Evolutionary conservation across 2,329 filamentous ascomycete species (phyloP), one percentile per base, ranked within the genome.

Genomic region (Raffaelea arxii): DNA sequence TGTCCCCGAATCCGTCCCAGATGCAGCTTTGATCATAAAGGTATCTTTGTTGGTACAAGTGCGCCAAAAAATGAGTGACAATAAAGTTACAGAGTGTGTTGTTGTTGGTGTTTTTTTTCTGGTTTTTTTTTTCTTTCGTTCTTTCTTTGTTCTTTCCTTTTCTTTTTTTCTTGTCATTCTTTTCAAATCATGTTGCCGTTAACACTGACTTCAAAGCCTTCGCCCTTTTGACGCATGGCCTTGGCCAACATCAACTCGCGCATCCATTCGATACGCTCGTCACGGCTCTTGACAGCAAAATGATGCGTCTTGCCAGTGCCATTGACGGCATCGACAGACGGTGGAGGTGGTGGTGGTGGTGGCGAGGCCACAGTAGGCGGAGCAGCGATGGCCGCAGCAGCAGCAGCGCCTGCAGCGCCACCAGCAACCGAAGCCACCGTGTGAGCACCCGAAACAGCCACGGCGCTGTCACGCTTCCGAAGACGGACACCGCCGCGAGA

Each of bases 251-350:
- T 94, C 51, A 94, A 69, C 73, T 94, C 87, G 46, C 87, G 75
- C 87, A 94, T 94, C 92, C 92, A 98, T 62, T 96, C 91, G 58
- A 97, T 96, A 51, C 91, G 78, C 61, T 96, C 86, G 59, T 96
- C 87, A 14, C 89, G 78, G 57, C 74, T 80, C 66, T 84, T 84
- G 55, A 96, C 91, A 0, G 91, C 87, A 62, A 97, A 97, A 62
- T 97, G 88, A 59, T 97, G 91, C 39, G 86, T 85, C 74, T 95
- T 96, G 56, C 79, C 80, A 11, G 76, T 80, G 47, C 77, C 78
- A 50, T 81, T 80, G 52, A 66, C 67, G 23, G 72, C 59, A 23
- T 58, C 61, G 22, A 56, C 70, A 32, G 74, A 72, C 25, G 60
- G 55, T 25, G 63, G 60, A 47, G 48, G 66, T 52, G n/a, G 53